Evolutionary conservation across 2,329 filamentous ascomycete genomes (phyloP), one percentile per base, ranked within the genome.

Genomic region (Dissoconium aciculare): DNA sequence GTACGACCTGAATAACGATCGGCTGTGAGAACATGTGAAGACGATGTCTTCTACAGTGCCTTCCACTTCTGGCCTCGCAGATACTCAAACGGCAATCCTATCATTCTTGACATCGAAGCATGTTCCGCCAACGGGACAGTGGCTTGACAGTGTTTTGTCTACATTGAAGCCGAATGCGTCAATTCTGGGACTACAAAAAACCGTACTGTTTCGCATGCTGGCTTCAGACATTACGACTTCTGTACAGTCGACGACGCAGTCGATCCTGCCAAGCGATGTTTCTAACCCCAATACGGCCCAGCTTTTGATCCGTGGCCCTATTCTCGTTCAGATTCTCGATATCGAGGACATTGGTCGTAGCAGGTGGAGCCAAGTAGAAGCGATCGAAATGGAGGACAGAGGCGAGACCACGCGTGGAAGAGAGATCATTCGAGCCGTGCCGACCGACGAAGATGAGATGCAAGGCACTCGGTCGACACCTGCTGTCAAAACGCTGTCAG

Each of bases 301-400:
- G 35, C 55, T 60, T 3, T 58, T 56, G 0, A 59, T 95, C 0
- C 37, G 59, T 0, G 64, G 64, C 1, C 69, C 81, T 17, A 63
- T 87, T 1, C 63, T 77, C 3, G 76, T 89, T 1, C 89, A 95
- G 54, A 70, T 95, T 1, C 59, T 93, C 2, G 84, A 91, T 45
- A 64, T 95, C 5, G 78, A 92, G 49, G 85, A 95, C 49, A 67
- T 95, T 12, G 69, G 75, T 2, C 66, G 69, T 31, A 83, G 78
- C 44, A 69, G 78, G 30, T 92, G 85, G 82, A 77, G 82, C 40
- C 83, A 94, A 54, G 69, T 93, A 17, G 83, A 94, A 53, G 73
- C 75, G 17, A 71, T 89, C 5, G 80, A 87, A 53, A 69, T 74
- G 26, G 62, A 74, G 26, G 73, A 78, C 46, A 66, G 78, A 9